Conservation (phyloP, 129 eudicot species). For the Chrysanthemum makinoi region DNA sequence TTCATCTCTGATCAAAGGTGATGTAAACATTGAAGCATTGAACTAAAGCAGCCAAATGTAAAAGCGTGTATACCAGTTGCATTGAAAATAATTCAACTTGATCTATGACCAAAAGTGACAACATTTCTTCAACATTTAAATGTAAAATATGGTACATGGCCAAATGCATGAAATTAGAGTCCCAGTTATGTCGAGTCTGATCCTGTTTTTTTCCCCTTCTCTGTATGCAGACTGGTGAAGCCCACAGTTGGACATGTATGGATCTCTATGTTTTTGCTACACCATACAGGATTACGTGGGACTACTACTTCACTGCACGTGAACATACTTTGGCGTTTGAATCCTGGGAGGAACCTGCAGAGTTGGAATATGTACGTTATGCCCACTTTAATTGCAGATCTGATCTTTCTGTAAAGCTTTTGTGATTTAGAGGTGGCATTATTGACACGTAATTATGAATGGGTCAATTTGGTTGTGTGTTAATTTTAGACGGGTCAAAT, state of each 20-base stretch:
- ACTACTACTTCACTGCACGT: conserved; percentile 78
- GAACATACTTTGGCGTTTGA: conserved; percentile 67
- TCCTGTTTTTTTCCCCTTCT: conserved; percentile 11
- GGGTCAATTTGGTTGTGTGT: background rate
- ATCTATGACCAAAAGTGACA: background rate
- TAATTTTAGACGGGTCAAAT: no score
- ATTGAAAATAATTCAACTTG: background rate
- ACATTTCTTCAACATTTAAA: no score
- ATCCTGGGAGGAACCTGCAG: conserved; percentile 98
- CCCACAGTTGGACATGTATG: conserved; percentile 98
- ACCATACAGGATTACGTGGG: conserved; percentile 97
- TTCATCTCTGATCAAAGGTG: background rate
- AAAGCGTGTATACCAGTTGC: background rate
- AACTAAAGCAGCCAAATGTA: conserved; percentile 1
- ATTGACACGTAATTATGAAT: background rate
- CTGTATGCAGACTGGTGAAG: conserved; percentile 65
- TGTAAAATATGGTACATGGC: no score
- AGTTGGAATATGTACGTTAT: conserved; percentile 80
- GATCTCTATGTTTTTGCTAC: conserved; percentile 98
- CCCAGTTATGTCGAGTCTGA: conserved; percentile 10
- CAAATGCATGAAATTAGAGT: background rate
- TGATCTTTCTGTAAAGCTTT: conserved; percentile 2
- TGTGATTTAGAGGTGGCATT: conserved; percentile 16
- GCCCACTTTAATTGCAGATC: conserved; percentile 11
- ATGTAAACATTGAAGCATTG: background rate